phyloP scores from a whole-genome alignment of 139 green algal genomes.

The Chlamydomonas incerta region DNA sequence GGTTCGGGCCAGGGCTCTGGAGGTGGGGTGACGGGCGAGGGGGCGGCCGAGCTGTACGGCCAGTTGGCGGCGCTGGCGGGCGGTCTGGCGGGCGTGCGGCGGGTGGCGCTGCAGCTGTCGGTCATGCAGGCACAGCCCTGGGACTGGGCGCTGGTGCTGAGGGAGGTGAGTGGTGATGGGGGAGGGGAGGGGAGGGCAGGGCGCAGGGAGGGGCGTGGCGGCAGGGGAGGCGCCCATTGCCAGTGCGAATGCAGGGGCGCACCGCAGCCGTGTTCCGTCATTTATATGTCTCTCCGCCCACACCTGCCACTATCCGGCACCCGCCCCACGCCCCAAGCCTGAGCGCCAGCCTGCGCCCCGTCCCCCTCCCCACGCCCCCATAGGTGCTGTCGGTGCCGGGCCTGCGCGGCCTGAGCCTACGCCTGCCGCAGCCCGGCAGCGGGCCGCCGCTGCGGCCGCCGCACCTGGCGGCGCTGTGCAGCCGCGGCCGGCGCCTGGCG shows the following conservation, averaged over 20 bases:
- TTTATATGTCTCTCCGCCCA: too few relatives aligned
- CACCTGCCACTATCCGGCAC: too few relatives aligned
- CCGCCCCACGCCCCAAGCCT: too few relatives aligned
- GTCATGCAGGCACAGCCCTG: conserved; percentile 10
- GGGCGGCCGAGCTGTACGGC: background rate
- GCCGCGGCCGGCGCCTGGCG: background rate
- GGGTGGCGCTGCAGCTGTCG: conserved; percentile 32
- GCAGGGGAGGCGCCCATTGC: too few relatives aligned
- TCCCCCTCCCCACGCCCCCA: too few relatives aligned
- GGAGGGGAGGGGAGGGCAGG: too few relatives aligned
- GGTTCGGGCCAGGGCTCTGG: background rate
- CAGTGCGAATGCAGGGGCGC: too few relatives aligned
- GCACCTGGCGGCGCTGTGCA: background rate
- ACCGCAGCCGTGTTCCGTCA: too few relatives aligned
- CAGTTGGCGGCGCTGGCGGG: background rate
- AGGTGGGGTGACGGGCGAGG: background rate
- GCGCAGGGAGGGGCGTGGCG: too few relatives aligned
- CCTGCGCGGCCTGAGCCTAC: conserved; percentile 4
- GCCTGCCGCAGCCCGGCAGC: background rate
- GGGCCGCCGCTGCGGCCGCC: conserved; percentile 6
- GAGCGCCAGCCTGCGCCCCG: too few relatives aligned
- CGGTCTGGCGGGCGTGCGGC: background rate
- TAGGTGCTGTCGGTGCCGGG: background rate
- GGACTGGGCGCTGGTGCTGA: conserved; percentile 29
- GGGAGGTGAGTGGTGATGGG: background rate